phyloP scores from a whole-genome alignment of 768 basidiomycete species.

The Cubamyces sp. region DNA sequence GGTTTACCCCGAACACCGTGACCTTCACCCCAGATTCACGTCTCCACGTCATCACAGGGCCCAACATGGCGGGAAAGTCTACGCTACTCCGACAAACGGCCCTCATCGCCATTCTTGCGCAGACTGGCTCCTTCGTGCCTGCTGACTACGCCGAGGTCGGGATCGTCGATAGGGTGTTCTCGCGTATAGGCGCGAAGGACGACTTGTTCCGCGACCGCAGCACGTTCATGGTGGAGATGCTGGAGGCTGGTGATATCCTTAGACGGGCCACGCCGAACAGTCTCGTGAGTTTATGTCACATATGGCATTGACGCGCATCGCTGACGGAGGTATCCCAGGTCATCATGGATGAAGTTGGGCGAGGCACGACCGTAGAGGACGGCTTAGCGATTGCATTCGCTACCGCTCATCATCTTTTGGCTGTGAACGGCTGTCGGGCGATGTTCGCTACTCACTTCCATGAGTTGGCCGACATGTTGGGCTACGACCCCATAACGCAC shows the following conservation, averaged over 20 bases:
- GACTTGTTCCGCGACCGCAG: slow-evolving; percentile 92
- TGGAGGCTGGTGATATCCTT: slow-evolving; percentile 92
- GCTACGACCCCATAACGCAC: slow-evolving; percentile 41
- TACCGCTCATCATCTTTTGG: slow-evolving; percentile 78
- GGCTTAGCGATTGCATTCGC: slow-evolving; percentile 95
- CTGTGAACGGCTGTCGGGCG: slow-evolving; percentile 75
- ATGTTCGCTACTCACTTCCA: slow-evolving; percentile 99
- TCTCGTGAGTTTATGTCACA: slow-evolving; percentile 55
- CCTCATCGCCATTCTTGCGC: slow-evolving; percentile 86
- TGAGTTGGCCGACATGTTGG: slow-evolving; percentile 85
- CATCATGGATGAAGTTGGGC: slow-evolving; percentile 99
- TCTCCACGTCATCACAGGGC: slow-evolving; percentile 88
- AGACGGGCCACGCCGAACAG: slow-evolving; percentile 80
- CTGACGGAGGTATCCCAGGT: slow-evolving; percentile 53
- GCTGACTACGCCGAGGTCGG: slow-evolving; percentile 82
- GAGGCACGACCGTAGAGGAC: slow-evolving; percentile 91
- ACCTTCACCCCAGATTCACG: slow-evolving; percentile 59
- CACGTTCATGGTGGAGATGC: slow-evolving; percentile 99
- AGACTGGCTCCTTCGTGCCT: slow-evolving; percentile 92
- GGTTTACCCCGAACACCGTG: slow-evolving; percentile 86
- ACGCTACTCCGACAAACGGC: slow-evolving; percentile 92
- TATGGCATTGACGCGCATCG: neutral
- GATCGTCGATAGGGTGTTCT: slow-evolving; percentile 89
- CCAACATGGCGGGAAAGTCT: slow-evolving; percentile 96
- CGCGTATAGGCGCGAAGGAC: slow-evolving; percentile 94